phyloP scores from a whole-genome alignment of 2,329 filamentous ascomycete species.

The Talaromyces piceae region DNA sequence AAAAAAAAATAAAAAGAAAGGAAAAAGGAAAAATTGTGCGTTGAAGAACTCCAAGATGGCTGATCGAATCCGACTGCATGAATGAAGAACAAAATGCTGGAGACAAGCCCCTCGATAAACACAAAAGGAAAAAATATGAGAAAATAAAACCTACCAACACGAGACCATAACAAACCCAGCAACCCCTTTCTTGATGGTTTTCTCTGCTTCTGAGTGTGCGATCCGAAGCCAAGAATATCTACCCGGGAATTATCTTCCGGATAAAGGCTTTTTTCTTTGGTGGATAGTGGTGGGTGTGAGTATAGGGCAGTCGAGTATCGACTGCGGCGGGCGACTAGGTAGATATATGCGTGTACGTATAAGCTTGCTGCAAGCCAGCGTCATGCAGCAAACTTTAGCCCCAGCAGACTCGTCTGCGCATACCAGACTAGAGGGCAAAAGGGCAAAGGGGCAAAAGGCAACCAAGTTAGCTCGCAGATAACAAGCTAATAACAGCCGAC shows the following conservation, averaged over 20 bases:
- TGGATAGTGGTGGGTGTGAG: background rate
- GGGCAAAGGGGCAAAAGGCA: background rate
- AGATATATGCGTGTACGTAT: background rate
- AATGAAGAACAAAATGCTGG: no score
- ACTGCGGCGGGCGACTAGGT: background rate
- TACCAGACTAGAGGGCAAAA: background rate
- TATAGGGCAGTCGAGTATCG: background rate
- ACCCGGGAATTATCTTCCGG: background rate
- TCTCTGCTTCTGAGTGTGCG: no score
- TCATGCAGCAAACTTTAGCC: background rate
- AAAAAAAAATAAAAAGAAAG: background rate
- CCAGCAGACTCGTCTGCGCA: background rate
- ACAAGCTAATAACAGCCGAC: background rate
- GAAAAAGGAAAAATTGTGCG: no score
- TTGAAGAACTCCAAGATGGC: no score
- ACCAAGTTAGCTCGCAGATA: background rate
- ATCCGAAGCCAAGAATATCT: background rate
- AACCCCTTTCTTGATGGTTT: background rate
- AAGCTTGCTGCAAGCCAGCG: background rate
- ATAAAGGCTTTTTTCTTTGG: background rate
- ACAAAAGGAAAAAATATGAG: background rate
- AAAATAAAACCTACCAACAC: background rate
- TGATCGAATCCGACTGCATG: no score
- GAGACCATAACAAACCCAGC: background rate
- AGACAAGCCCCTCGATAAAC: no score